Evolutionary conservation across 352 stramenopile genomes (phyloP), one percentile per base, ranked within the genome.

Genomic region (Globisporangium paroecandrum): DNA sequence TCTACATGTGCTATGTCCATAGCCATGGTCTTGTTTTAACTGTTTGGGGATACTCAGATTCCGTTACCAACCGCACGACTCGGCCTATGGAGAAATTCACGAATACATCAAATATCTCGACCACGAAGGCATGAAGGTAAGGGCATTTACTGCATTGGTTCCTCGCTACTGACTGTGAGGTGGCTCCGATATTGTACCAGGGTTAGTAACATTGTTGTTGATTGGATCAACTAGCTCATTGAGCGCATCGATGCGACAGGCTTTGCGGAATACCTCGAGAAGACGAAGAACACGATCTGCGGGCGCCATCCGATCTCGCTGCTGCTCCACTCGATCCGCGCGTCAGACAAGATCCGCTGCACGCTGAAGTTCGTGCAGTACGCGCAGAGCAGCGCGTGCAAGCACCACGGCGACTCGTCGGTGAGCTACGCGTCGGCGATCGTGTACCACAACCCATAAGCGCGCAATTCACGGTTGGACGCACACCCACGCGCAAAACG

Each of bases 241-340:
- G 84, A 98, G 74, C 77, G 89, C 38, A 85, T 98, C 68, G 83
- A 98, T 60, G 80, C 89, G 0, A 75, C 81, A 6, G 96, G 93
- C 8, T 99, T 99, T 77, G 82, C 84, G n/a, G 79, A 89, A 63
- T 99, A 99, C 72, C 77, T 99, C 51, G 80, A 95, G 63, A 79
- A 97, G 77, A 98, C 94, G 41, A 85, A 79, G 55, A 99, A 99
- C 78, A 99, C 97, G 7, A 99, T 99, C 70, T 99, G 97, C 69
- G 97, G 97, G 6, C 89, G 96, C 54, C 96, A 99, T 76, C 94
- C 96, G 27, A 98, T 99, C 69, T 86, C 83, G 61, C 66, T 94
- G 54, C 66, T 94, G 69, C 69, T 94, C 49, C 77, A 94, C 64
- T 85, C 73, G 34, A 83, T 92, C 43, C 70, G 70, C 57, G 77